Percentiles rank a stretch among this genome's conserved stretches.
These are phyloP conservation scores for Phylloporus scabripes DNA, from an alignment of 768 basidiomycete genomes.

Conservation along the genomic window DNA sequence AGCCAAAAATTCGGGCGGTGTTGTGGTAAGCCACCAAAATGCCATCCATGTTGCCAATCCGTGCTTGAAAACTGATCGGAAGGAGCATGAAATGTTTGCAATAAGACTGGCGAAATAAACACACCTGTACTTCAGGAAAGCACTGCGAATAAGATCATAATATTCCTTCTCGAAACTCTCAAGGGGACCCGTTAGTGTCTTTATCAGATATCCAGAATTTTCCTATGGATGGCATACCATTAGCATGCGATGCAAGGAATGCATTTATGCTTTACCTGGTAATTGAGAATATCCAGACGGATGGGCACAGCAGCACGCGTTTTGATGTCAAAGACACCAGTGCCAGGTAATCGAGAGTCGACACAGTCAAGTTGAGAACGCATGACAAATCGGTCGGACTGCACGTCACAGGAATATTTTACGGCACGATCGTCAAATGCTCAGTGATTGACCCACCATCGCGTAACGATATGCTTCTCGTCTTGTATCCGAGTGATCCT, in stretches of 20 bases:
- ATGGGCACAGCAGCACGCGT: slow-evolving; percentile 84
- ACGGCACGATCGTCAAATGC: neutral
- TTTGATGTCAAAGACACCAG: slow-evolving; percentile 94
- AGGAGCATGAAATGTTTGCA: neutral
- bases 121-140: slow-evolving; percentile 90
- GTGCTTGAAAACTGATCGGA: slow-evolving; percentile 75
- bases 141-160: slow-evolving; percentile 89
- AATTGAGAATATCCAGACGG: slow-evolving; percentile 81
- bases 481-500: slow-evolving; percentile 31
- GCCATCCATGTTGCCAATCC: slow-evolving; percentile 97
- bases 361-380: slow-evolving; percentile 92
- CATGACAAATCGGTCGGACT: slow-evolving; percentile 65
- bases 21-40: slow-evolving; percentile 87
- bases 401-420: neutral
- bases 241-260: neutral
- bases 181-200: slow-evolving; percentile 50
- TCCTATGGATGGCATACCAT: slow-evolving; percentile 40
- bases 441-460: slow-evolving; percentile 44
- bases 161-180: slow-evolving; percentile 92
- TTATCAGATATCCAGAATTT: slow-evolving; percentile 75
- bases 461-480: slow-evolving; percentile 84
- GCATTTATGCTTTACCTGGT: slow-evolving; percentile 40
- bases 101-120: neutral
- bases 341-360: slow-evolving; percentile 76
- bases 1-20: slow-evolving; percentile 81